These are phyloP conservation scores for Colletotrichum siamense DNA, from an alignment of 2,329 filamentous ascomycete genomes.

Conservation along the genomic window DNA sequence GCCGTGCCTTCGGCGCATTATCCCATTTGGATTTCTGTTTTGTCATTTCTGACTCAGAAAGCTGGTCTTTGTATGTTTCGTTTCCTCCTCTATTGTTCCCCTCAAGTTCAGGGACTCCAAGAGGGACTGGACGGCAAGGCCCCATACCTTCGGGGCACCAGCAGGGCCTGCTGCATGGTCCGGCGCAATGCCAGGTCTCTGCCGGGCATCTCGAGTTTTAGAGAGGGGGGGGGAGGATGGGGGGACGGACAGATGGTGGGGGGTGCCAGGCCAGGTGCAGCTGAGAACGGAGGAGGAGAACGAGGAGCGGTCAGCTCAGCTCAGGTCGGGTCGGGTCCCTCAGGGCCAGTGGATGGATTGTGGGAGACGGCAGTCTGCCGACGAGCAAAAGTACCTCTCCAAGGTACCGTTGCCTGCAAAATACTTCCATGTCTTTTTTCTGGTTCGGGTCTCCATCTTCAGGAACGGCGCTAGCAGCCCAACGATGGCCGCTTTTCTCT, in stretches of 20 bases:
- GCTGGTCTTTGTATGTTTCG: constrained; percentile 6
- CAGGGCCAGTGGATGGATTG: not conserved
- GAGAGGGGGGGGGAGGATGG: not conserved
- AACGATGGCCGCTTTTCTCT: not conserved
- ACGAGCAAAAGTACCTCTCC: not conserved
- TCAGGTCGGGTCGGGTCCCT: not conserved
- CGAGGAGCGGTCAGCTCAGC: not conserved
- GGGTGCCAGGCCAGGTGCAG: not conserved
- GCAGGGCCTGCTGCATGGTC: not conserved
- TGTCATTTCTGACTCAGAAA: constrained; percentile 21
- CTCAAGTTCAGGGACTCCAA: not conserved
- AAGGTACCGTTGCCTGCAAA: not conserved
- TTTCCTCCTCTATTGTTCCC: not conserved
- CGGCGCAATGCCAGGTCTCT: not conserved
- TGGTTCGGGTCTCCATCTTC: not conserved
- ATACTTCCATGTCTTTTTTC: not conserved
- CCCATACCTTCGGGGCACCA: not conserved
- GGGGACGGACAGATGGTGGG: not conserved
- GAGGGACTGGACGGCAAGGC: not conserved
- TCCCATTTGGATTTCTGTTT: constrained; percentile 4
- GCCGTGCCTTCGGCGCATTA: constrained; percentile 8
- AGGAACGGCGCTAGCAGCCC: not conserved
- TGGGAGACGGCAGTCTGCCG: not conserved
- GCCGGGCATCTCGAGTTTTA: not conserved
- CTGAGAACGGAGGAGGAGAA: not conserved